Conservation (phyloP, 169 alveolate species). For the Plasmodium adleri region DNA sequence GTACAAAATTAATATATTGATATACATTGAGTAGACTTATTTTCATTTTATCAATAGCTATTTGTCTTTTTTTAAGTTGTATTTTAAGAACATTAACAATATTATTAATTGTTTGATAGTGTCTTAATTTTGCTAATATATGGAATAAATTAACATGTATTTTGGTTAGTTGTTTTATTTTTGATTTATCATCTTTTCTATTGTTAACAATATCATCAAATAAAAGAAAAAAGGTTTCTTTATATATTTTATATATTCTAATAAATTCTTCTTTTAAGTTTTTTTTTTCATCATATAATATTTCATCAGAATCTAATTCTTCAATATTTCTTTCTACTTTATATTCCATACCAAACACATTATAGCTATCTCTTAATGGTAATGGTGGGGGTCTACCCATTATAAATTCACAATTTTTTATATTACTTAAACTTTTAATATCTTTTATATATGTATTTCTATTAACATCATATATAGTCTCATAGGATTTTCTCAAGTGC, state of each 20-base stretch:
- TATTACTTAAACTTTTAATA: neutral
- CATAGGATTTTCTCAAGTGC: neutral
- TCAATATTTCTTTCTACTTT: conserved; percentile 55
- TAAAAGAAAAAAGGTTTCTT: conserved; percentile 76
- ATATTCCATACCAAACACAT: conserved; percentile 78
- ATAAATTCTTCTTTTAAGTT: conserved; percentile 79
- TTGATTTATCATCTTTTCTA: conserved; percentile 27
- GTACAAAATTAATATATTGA: conserved; percentile 45
- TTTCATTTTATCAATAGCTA: conserved; percentile 83
- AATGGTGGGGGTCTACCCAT: conserved; percentile 78
- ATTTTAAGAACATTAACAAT: conserved; percentile 77
- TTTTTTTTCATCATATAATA: conserved; percentile 42
- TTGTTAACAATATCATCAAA: conserved; percentile 44
- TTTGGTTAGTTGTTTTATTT: conserved; percentile 14
- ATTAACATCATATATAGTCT: conserved; percentile 15
- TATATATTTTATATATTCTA: conserved; percentile 78
- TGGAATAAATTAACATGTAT: conserved; percentile 83
- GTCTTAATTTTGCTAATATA: conserved; percentile 76
- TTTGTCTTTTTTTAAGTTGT: conserved; percentile 80
- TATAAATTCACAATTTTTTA: conserved; percentile 42
- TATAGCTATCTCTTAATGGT: conserved; percentile 77
- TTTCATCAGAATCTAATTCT: conserved; percentile 83
- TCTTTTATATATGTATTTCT: conserved; percentile 10
- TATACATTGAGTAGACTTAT: conserved; percentile 68
- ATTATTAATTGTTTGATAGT: conserved; percentile 79